phyloP scores from a whole-genome alignment of 148 eudicot species.

The Camellia granthamiana region DNA sequence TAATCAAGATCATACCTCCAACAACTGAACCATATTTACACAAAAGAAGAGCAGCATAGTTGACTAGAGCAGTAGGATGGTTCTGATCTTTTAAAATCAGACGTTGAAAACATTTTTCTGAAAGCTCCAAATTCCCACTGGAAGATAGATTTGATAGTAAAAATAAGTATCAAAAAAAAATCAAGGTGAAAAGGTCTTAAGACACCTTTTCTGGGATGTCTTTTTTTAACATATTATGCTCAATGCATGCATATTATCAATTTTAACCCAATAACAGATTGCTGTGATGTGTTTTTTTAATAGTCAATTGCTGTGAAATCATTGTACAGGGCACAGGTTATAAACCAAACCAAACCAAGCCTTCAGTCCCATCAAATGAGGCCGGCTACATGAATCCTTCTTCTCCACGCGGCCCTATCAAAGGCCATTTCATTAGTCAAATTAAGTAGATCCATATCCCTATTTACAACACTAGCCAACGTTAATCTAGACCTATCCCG shows the following conservation, averaged over 20 bases:
- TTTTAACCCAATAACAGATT: background rate
- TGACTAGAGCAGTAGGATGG: constrained; percentile 84
- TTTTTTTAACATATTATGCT: background rate
- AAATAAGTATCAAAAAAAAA: constrained; percentile 17
- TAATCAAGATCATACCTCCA: constrained; percentile 57
- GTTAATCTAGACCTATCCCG: no score
- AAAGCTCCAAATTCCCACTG: constrained; percentile 88
- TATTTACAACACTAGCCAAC: no score
- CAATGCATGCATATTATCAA: background rate
- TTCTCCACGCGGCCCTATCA: no score
- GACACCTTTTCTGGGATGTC: background rate
- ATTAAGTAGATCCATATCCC: no score
- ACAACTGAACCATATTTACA: constrained; percentile 80
- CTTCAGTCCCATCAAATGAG: no score
- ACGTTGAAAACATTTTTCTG: constrained; percentile 75
- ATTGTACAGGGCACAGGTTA: background rate
- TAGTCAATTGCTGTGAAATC: background rate
- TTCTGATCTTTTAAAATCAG: constrained; percentile 84
- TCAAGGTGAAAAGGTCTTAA: constrained; percentile 6
- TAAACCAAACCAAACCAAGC: no score
- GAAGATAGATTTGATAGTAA: constrained; percentile 20
- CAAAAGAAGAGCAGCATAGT: constrained; percentile 81
- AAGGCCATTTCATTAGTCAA: no score
- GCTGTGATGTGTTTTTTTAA: background rate
- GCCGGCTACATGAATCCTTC: no score